These are phyloP conservation scores for Xerocomellus dryophilus DNA, from an alignment of 768 basidiomycete genomes.

Conservation along the genomic window DNA sequence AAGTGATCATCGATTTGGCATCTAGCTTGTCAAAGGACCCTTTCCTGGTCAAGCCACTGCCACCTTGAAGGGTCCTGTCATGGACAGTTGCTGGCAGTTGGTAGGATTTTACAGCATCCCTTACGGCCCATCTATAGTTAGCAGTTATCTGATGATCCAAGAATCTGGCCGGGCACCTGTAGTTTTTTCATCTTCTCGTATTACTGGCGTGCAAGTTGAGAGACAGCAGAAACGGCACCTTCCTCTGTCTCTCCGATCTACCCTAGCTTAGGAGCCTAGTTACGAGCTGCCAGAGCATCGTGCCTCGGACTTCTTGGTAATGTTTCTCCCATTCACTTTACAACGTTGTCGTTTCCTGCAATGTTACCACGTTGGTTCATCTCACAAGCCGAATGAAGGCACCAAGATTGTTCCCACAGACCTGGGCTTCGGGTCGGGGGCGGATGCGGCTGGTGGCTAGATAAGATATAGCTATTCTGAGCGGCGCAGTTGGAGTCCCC, in stretches of 20 bases:
- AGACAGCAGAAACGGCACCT: background rate
- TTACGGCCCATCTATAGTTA: background rate
- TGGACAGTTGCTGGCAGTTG: background rate
- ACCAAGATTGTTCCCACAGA: background rate
- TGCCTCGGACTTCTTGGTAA: background rate
- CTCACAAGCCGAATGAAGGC: background rate
- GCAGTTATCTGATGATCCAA: background rate
- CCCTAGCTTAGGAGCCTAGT: too few relatives aligned
- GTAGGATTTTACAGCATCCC: slow-evolving; percentile 2
- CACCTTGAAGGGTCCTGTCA: slow-evolving; percentile 8
- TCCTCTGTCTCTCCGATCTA: background rate
- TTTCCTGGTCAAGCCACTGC: slow-evolving; percentile 3
- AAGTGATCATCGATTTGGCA: background rate
- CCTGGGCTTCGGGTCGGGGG: background rate
- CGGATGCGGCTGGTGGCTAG: background rate
- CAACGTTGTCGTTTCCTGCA: background rate
- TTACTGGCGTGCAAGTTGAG: background rate
- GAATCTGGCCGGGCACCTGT: background rate
- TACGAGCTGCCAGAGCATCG: background rate
- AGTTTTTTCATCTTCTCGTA: background rate
- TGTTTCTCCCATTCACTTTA: background rate
- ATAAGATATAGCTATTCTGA: slow-evolving; percentile 10
- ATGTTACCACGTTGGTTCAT: too few relatives aligned
- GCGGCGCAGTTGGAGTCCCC: background rate
- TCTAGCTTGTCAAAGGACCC: slow-evolving; percentile 1